phyloP scores from a whole-genome alignment of 345 rosid genomes.

The Atalantia buxifolia region DNA sequence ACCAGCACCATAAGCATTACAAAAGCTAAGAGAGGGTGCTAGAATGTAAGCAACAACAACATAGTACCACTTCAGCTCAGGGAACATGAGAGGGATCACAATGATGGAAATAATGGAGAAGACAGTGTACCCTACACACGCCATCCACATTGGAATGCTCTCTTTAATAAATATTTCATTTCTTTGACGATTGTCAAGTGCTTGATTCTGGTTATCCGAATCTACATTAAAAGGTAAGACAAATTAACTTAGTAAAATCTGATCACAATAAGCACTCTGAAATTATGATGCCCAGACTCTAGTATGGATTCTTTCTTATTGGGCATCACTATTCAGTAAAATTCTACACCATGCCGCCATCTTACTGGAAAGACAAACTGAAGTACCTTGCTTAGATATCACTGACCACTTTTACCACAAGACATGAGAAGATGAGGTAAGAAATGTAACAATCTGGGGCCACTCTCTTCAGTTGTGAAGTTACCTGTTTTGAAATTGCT shows the following conservation, averaged over 20 bases:
- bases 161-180: constrained; percentile 74
- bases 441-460: background rate
- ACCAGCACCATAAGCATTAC: constrained; percentile 97
- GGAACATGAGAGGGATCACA: constrained; percentile 76
- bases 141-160: constrained; percentile 75
- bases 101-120: constrained; percentile 74
- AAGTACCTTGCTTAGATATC: background rate
- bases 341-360: background rate
- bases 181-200: constrained; percentile 33
- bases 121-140: constrained; percentile 57
- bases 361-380: background rate
- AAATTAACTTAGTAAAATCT: background rate
- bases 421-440: background rate
- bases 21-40: constrained; percentile 88
- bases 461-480: background rate
- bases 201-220: constrained; percentile 22
- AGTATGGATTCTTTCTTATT: background rate
- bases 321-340: background rate
- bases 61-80: constrained; percentile 85
- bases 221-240: constrained; percentile 21
- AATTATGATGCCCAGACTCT: background rate
- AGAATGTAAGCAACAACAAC: constrained; percentile 80
- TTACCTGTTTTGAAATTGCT: constrained; percentile 41
- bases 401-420: too few relatives aligned
- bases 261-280: background rate